Base-by-base conservation (phyloP, 2,329 filamentous ascomycete genomes). In the Penicillium sp. region DNA sequence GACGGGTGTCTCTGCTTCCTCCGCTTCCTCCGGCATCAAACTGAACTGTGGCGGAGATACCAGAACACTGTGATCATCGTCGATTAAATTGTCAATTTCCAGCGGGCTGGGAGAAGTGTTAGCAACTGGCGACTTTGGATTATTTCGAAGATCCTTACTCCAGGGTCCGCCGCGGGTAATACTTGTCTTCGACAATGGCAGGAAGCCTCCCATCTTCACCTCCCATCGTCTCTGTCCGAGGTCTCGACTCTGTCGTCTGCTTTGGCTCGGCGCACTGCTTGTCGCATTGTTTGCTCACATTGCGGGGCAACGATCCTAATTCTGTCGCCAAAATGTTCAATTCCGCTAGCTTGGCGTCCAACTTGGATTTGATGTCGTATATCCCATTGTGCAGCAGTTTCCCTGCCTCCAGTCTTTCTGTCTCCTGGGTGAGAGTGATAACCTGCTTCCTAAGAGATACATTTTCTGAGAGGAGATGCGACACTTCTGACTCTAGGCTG, bases 401-500 rank as follows among this genome's bases (percentile, higher is more conserved):
- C 25, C 71, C 70, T 40, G 68, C 68, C 37, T 73, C 68, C 29
- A 72, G 70, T 58, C 74, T 72, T 56, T 80, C 76, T 43, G 80
- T 67, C 36, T 80, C 75, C 44, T 77, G 75, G 38, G 79, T 76
- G n/a, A 83, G 69, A 19, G 75, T 74, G 44, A 84, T 76, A 8
- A 81, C 74, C 57, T 81, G 75, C 64, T 84, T 79, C 45, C 80
- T 74, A 8, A 86, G 71, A 3, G 77, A 73, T 16, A 83, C 70
- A 57, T 85, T 85, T 51, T 85, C 81, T 25, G 77, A 72, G 34
- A 84, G 72, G 9, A 86, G 72, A 41, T 80, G 76, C 33, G 80
- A 78, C 33, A 80, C 75, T 61, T 86, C 82, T n/a, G 76, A 73
- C 63, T 86, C 82, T 42, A 86, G 75, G 48, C 73, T 78, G 50